phyloP scores from a whole-genome alignment of 2,329 filamentous ascomycete species.

The Ascochyta viciae-villosae region DNA sequence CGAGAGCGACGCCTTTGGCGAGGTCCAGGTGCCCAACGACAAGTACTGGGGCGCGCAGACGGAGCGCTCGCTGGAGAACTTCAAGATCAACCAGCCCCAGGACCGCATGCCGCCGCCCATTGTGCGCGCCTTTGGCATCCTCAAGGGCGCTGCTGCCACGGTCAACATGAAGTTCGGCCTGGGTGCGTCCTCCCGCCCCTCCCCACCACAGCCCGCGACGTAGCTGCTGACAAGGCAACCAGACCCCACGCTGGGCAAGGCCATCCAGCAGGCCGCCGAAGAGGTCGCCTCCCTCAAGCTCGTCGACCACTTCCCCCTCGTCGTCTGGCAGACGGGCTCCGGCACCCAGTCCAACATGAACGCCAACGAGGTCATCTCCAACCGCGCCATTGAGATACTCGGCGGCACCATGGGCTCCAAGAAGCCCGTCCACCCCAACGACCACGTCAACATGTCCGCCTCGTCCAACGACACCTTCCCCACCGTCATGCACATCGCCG shows the following conservation, averaged over 20 bases:
- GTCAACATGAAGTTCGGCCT: slow-evolving; percentile 97
- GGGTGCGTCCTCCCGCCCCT: slow-evolving; percentile 59
- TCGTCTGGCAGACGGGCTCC: slow-evolving; percentile 99
- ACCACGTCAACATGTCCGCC: slow-evolving; percentile 99
- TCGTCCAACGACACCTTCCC: slow-evolving; percentile 99
- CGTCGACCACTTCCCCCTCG: slow-evolving; percentile 95
- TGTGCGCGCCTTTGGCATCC: slow-evolving; percentile 90
- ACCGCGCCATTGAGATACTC: slow-evolving; percentile 97
- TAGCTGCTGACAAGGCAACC: slow-evolving; percentile 23
- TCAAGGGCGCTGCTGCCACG: slow-evolving; percentile 94
- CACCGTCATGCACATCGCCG: slow-evolving; percentile 99
- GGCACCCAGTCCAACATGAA: slow-evolving; percentile 99
- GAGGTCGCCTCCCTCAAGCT: slow-evolving; percentile 95
- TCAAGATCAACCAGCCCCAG: slow-evolving; percentile 98
- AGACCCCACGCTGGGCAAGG: slow-evolving; percentile 89
- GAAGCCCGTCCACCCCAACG: slow-evolving; percentile 98
- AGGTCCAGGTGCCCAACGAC: slow-evolving; percentile 88
- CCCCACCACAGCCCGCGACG: neutral
- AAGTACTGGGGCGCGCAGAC: slow-evolving; percentile 99
- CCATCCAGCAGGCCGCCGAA: slow-evolving; percentile 91
- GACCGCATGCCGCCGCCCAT: slow-evolving; percentile 97
- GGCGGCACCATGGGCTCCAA: slow-evolving; percentile 94
- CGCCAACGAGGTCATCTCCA: slow-evolving; percentile 99
- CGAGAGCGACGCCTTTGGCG: slow-evolving; percentile 97
- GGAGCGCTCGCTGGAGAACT: slow-evolving; percentile 94